Conservation (phyloP, 2,329 filamentous ascomycete species). For the Aureobasidium subglaciale region DNA sequence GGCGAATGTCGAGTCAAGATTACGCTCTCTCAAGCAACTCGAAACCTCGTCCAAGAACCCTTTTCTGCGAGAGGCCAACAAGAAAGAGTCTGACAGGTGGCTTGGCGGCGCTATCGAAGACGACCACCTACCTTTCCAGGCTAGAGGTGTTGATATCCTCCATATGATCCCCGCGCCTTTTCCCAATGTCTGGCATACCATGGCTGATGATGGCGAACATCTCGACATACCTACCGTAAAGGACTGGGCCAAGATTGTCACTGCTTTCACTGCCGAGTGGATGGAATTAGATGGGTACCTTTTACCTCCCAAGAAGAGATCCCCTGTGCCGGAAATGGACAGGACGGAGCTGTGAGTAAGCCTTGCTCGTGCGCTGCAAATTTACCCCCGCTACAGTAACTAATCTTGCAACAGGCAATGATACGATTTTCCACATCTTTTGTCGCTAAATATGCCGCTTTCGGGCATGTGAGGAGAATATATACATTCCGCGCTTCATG, state of each 20-base stretch:
- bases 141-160: slow-evolving; percentile 75
- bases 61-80: slow-evolving; percentile 63
- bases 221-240: slow-evolving; percentile 71
- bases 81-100: slow-evolving; percentile 43
- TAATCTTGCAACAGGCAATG: slow-evolving; percentile 13
- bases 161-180: slow-evolving; percentile 85
- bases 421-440: neutral
- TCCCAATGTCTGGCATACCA: slow-evolving; percentile 77
- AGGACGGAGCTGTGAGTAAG: slow-evolving; percentile 18
- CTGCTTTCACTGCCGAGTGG: slow-evolving; percentile 85
- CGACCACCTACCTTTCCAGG: slow-evolving; percentile 88
- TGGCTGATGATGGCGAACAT: slow-evolving; percentile 76
- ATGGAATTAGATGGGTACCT: slow-evolving; percentile 67
- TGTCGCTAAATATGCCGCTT: neutral
- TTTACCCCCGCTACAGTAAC: neutral
- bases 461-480: neutral
- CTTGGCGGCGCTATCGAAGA: slow-evolving; percentile 54
- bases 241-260: slow-evolving; percentile 81
- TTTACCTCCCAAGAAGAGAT: slow-evolving; percentile 11
- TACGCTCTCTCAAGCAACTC: slow-evolving; percentile 60
- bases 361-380: neutral
- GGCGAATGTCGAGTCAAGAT: slow-evolving; percentile 64
- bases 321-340: neutral
- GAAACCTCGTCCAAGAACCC: slow-evolving; percentile 52
- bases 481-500: slow-evolving; percentile 1